phyloP scores from a whole-genome alignment of 2,329 filamentous ascomycete species.

The Cylindrodendrum hubeiense region DNA sequence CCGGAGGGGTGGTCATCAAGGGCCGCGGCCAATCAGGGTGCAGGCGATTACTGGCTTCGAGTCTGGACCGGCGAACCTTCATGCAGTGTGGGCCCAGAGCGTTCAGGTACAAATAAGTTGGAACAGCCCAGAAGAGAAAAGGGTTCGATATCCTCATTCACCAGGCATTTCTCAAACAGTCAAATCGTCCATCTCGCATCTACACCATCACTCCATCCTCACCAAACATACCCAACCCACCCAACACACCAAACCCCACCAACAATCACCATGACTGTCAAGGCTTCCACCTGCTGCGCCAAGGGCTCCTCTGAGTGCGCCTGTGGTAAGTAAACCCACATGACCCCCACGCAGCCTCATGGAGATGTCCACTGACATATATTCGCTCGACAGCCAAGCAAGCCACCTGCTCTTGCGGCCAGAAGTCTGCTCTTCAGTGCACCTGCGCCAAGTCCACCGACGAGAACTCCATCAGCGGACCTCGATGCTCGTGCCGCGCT shows the following conservation, averaged over 20 bases:
- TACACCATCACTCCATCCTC: background rate
- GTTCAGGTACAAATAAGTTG: conserved; percentile 42
- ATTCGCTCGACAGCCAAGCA: conserved; percentile 62
- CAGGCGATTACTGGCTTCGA: conserved; percentile 32
- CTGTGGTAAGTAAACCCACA: conserved; percentile 62
- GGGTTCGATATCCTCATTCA: conserved; percentile 3
- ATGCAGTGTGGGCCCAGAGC: conserved; percentile 29
- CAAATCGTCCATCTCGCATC: background rate
- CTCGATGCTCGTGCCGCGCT: conserved; percentile 86
- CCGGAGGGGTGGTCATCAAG: rapidly evolving
- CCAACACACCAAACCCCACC: conserved; percentile 31
- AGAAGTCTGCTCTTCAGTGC: conserved; percentile 89
- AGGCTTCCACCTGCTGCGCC: conserved; percentile 67
- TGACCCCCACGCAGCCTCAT: background rate
- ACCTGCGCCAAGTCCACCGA: conserved; percentile 80
- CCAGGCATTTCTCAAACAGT: background rate
- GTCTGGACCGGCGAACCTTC: conserved; percentile 10
- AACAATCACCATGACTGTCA: conserved; percentile 48
- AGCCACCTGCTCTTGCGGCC: conserved; percentile 88
- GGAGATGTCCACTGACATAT: conserved; percentile 12
- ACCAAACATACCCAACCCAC: background rate
- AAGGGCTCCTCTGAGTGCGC: conserved; percentile 65
- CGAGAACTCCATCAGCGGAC: conserved; percentile 81
- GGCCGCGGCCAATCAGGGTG: background rate
- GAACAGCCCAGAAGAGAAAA: conserved; percentile 16